Percentiles rank a stretch among this genome's conserved stretches.
phyloP scores from a whole-genome alignment of 2,329 filamentous ascomycete genomes.

The Pseudofabraea citricarpa region DNA sequence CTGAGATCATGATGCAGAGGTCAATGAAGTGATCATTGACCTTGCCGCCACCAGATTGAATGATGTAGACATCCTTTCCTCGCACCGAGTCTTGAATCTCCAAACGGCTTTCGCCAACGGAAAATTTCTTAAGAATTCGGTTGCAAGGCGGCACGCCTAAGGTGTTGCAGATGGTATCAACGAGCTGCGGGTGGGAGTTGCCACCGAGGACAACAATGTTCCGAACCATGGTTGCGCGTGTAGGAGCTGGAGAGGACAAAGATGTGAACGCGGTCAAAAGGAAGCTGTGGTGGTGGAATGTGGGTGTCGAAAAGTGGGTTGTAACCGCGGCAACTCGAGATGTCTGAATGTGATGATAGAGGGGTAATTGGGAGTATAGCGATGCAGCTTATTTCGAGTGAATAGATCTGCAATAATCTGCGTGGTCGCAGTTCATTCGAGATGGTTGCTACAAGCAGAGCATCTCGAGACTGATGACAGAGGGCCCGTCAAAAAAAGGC shows the following conservation, averaged over 20 bases:
- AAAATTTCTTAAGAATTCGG: constrained; percentile 85
- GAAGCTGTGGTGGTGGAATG: constrained; percentile 13
- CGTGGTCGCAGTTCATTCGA: neutral
- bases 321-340: constrained; percentile 9
- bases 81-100: constrained; percentile 96
- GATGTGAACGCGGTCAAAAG: constrained; percentile 5
- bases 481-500: neutral
- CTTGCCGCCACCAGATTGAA: constrained; percentile 86
- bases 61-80: constrained; percentile 98
- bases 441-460: too few species aligned
- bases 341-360: neutral
- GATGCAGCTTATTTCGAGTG: neutral
- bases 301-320: constrained; percentile 18
- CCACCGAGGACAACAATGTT: constrained; percentile 93
- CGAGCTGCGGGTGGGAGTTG: constrained; percentile 84
- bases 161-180: constrained; percentile 80
- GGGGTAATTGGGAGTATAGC: constrained; percentile 1
- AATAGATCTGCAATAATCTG: neutral
- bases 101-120: constrained; percentile 88
- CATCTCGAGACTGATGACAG: neutral
- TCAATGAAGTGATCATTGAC: constrained; percentile 98
- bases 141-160: constrained; percentile 83
- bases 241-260: neutral
- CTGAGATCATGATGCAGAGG: constrained; percentile 96
- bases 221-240: constrained; percentile 64